Evolutionary conservation across 2,329 filamentous ascomycete species (phyloP).

Genomic region (Stachybotrys chartarum): DNA sequence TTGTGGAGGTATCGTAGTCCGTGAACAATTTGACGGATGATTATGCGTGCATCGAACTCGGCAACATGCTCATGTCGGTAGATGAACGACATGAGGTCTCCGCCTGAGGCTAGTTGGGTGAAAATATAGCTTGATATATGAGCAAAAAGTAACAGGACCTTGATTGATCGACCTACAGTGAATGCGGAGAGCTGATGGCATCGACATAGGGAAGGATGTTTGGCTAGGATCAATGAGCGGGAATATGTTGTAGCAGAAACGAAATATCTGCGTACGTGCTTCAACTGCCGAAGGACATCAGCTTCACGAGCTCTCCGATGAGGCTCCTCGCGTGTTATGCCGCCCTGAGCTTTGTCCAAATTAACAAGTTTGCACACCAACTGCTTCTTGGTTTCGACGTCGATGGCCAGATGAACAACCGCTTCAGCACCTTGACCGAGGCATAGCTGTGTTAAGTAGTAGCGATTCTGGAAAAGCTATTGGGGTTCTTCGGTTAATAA

Average conservation of each 20-base stretch:
- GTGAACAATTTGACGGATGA: slow-evolving; percentile 39
- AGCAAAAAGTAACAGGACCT: not conserved
- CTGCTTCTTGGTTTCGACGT: slow-evolving; percentile 47
- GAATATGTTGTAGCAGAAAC: not conserved
- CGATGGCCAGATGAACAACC: slow-evolving; percentile 30
- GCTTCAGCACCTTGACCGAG: slow-evolving; percentile 30
- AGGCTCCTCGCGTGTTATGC: slow-evolving; percentile 17
- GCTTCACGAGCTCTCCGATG: slow-evolving; percentile 39
- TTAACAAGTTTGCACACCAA: slow-evolving; percentile 63
- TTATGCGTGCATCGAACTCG: slow-evolving; percentile 35
- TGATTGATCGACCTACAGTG: slow-evolving; percentile 28
- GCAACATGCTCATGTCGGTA: slow-evolving; percentile 24
- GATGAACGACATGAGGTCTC: slow-evolving; percentile 45
- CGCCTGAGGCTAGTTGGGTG: slow-evolving; percentile 48
- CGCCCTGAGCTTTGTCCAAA: slow-evolving; percentile 26
- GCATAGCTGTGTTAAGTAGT: slow-evolving; percentile 23
- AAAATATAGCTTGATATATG: slow-evolving; percentile 40
- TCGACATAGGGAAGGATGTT: slow-evolving; percentile 47
- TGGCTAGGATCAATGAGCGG: slow-evolving; percentile 30
- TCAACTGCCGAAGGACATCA: slow-evolving; percentile 44
- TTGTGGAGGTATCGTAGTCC: slow-evolving; percentile 40
- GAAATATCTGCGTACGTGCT: slow-evolving; percentile 36
- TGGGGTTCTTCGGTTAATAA: not conserved
- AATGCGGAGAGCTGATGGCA: slow-evolving; percentile 39
- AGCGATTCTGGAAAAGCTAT: slow-evolving; percentile 26